A percentile compares a stretch with the other conserved stretches of the same genome.
Evolutionary conservation across 1,139 yeast genomes (phyloP).

Genomic region (Candida tetrigidarum): DNA sequence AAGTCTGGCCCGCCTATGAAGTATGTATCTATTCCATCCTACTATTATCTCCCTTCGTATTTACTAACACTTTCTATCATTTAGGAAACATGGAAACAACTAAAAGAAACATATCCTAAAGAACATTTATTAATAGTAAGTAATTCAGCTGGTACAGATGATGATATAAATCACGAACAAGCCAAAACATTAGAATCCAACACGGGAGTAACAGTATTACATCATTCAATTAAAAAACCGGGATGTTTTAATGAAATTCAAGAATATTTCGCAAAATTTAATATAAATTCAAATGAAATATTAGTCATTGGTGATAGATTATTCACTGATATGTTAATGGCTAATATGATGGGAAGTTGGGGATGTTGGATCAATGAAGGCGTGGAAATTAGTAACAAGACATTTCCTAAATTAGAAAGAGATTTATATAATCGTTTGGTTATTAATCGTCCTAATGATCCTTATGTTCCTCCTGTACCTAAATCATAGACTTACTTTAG

Average conservation of each 20-base stretch:
- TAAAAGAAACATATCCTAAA: slow-evolving; percentile 62
- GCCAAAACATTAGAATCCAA: slow-evolving; percentile 66
- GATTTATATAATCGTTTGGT: slow-evolving; percentile 38
- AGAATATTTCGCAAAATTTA: slow-evolving; percentile 54
- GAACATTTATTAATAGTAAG: slow-evolving; percentile 80
- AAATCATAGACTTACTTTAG: not conserved
- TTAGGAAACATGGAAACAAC: slow-evolving; percentile 56
- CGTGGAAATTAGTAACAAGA: slow-evolving; percentile 57
- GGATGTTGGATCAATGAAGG: slow-evolving; percentile 87
- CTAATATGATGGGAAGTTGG: slow-evolving; percentile 88
- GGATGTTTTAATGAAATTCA: slow-evolving; percentile 80
- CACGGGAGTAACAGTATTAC: slow-evolving; percentile 77
- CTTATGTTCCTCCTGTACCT: slow-evolving; percentile 35
- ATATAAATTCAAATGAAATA: slow-evolving; percentile 63
- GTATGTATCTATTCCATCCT: no score
- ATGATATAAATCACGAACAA: slow-evolving; percentile 62
- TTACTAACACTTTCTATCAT: slow-evolving; percentile 7
- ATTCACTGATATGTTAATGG: slow-evolving; percentile 92
- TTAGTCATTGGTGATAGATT: slow-evolving; percentile 90
- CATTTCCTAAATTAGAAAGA: slow-evolving; percentile 59
- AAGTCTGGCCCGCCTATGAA: slow-evolving; percentile 76
- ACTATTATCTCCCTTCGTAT: no score
- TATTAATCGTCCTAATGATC: slow-evolving; percentile 23
- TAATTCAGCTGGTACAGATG: slow-evolving; percentile 91
- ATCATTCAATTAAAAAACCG: slow-evolving; percentile 86